Evolutionary conservation across 2,329 filamentous ascomycete genomes (phyloP).

Genomic region (Pseudocercospora musae): DNA sequence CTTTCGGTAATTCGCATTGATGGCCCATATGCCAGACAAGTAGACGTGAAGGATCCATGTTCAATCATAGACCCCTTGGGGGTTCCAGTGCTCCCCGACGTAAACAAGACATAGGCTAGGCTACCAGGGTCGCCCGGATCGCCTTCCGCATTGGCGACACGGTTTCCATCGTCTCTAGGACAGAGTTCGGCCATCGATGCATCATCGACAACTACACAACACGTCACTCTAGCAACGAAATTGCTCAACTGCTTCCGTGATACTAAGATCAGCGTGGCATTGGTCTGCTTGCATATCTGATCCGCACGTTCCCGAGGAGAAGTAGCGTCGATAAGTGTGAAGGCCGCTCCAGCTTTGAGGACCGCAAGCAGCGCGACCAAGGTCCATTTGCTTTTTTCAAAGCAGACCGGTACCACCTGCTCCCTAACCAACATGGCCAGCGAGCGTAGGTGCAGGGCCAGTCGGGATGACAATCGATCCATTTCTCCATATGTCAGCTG

Average conservation of each 20-base stretch:
- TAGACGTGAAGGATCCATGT: background rate
- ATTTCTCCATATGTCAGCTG: background rate
- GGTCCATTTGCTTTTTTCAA: background rate
- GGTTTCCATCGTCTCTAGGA: background rate
- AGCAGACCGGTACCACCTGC: background rate
- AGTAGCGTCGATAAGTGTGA: background rate
- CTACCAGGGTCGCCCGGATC: background rate
- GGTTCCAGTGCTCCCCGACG: background rate
- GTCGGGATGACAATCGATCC: background rate
- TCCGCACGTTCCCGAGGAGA: background rate
- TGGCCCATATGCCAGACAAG: background rate
- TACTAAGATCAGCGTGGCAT: background rate
- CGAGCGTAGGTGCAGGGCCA: background rate
- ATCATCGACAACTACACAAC: background rate
- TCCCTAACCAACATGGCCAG: background rate
- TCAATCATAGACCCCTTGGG: background rate
- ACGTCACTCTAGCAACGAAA: background rate
- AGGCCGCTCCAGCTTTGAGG: background rate
- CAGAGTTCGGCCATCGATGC: background rate
- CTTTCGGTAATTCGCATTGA: background rate
- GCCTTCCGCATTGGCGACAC: background rate
- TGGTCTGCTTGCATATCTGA: background rate
- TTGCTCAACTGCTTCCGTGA: background rate
- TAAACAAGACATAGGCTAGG: background rate
- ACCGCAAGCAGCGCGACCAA: background rate